A percentile compares a stretch with the other conserved stretches of the same genome.
phyloP scores from a whole-genome alignment of 2,329 filamentous ascomycete genomes.

The Talaromyces sp. region DNA sequence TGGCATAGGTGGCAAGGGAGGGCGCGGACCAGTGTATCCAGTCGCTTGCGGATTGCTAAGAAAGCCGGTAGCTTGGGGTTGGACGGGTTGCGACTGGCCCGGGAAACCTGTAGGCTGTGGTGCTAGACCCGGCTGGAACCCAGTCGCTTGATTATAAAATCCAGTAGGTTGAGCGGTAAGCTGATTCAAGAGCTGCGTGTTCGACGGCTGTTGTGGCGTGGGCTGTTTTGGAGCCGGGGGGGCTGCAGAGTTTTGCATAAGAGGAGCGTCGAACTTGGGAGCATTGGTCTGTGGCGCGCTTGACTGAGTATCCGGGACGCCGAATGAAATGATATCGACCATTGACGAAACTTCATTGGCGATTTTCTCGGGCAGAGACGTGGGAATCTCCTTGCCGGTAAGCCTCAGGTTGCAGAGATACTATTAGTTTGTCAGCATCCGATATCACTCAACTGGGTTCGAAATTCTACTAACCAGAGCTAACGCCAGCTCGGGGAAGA shows the following conservation, averaged over 20 bases:
- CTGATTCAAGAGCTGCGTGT: conserved; percentile 58
- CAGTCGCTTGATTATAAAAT: conserved; percentile 63
- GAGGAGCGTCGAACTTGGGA: conserved; percentile 65
- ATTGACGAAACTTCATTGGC: conserved; percentile 98
- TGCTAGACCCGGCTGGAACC: conserved; percentile 54
- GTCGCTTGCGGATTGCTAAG: conserved; percentile 69
- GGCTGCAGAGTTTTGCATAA: conserved; percentile 49
- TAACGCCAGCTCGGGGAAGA: conserved; percentile 95
- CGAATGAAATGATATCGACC: conserved; percentile 99
- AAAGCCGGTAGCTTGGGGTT: conserved; percentile 69
- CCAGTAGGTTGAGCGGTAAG: conserved; percentile 56
- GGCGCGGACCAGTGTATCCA: conserved; percentile 76
- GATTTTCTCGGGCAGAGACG: conserved; percentile 74
- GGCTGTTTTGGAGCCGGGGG: conserved; percentile 62
- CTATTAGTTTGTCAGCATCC: not conserved
- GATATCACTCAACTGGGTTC: not conserved
- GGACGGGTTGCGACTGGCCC: conserved; percentile 56
- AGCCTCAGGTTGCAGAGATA: conserved; percentile 95
- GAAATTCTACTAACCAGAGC: conserved; percentile 62
- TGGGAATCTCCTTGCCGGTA: conserved; percentile 78
- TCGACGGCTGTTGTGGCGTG: conserved; percentile 70
- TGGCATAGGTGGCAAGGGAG: conserved; percentile 81
- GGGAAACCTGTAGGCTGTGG: conserved; percentile 47
- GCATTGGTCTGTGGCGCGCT: conserved; percentile 60
- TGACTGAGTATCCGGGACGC: conserved; percentile 69